These are phyloP conservation scores for Neoarthrinium moseri DNA, from an alignment of 2,329 filamentous ascomycete genomes.

Conservation along the genomic window DNA sequence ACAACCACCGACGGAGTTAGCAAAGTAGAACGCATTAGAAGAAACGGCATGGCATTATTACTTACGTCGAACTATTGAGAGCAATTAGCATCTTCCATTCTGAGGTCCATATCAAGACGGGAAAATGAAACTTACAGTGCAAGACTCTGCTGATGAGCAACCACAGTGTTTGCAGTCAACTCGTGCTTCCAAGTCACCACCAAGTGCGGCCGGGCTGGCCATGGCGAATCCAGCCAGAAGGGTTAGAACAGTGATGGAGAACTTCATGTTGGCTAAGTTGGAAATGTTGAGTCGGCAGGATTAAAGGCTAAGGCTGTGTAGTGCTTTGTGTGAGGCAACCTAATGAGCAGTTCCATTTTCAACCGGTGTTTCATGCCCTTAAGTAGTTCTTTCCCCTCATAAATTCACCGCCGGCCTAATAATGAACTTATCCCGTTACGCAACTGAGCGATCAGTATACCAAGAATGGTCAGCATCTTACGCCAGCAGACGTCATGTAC, in stretches of 20 bases:
- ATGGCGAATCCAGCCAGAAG: constrained; percentile 10
- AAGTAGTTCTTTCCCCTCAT: not conserved
- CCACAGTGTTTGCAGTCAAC: constrained; percentile 11
- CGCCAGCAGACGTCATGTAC: not conserved
- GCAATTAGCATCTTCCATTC: not conserved
- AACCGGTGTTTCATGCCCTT: not conserved
- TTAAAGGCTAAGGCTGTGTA: not conserved
- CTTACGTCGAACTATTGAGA: not conserved
- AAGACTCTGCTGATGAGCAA: constrained; percentile 15
- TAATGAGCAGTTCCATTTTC: not conserved
- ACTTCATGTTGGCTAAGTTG: constrained; percentile 11
- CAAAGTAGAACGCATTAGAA: not conserved
- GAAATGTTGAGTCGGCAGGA: not conserved
- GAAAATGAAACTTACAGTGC: constrained; percentile 9
- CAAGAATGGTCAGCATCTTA: not conserved
- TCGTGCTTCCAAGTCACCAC: constrained; percentile 10
- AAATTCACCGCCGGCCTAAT: not conserved
- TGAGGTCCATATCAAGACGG: not conserved
- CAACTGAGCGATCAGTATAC: not conserved
- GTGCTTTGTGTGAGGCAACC: not conserved
- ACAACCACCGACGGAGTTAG: constrained; percentile 4
- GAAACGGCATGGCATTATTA: not conserved
- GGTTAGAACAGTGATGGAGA: constrained; percentile 7
- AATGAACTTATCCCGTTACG: not conserved
- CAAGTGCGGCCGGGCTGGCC: constrained; percentile 3